Base-by-base conservation (phyloP, 148 eudicot species). In the Vaccinium macrocarpon region DNA sequence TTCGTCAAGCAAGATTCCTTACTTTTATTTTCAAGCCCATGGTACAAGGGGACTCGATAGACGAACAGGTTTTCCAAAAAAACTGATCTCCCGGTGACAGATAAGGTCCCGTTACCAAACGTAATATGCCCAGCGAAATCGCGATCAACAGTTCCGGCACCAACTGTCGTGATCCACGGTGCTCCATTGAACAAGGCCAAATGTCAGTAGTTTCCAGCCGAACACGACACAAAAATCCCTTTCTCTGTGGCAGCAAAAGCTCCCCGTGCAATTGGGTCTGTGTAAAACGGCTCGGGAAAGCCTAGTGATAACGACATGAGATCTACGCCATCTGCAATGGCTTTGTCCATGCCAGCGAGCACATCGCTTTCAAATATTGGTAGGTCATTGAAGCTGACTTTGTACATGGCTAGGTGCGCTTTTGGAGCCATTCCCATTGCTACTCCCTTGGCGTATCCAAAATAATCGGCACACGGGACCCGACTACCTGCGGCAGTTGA, bases 101-200 rank as follows among this genome's bases (percentile, higher is more conserved):
- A 21, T 48, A 81, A 50, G 53, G 11, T 53, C 42, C 84, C 84
- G 27, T 87, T 64, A 11, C 86, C 87, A 2, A 82, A 78, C 13
- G 79, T 84, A 2, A 87, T 82, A 2, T 23, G 5, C 23, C 86
- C 90, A 0, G 82, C 79, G 25, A 88, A 92, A 4, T 77, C 82
- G 0, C 93, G 62, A 49, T 91, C 95, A 0, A 91, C 83, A 0
- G 89, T 85, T 16, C 93, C 88, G 0, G 93, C 92, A 1, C 90
- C 95, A 8, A 88, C 80, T 0, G 91, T 85, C 0, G 90, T 88
- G 55, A 91, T 48, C 94, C 92, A 92, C 1, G 94, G 93, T 12
- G 92, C 87, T 4, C 50, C 57, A 53, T 91, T 91, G 4, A 19
- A 1, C 1, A 90, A 23, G 1, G 13, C 50, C 19, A 1, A 3